Evolutionary conservation across 768 basidiomycete species (phyloP), one percentile per base, ranked within the genome.

Genomic region (Sarcodon sp.): DNA sequence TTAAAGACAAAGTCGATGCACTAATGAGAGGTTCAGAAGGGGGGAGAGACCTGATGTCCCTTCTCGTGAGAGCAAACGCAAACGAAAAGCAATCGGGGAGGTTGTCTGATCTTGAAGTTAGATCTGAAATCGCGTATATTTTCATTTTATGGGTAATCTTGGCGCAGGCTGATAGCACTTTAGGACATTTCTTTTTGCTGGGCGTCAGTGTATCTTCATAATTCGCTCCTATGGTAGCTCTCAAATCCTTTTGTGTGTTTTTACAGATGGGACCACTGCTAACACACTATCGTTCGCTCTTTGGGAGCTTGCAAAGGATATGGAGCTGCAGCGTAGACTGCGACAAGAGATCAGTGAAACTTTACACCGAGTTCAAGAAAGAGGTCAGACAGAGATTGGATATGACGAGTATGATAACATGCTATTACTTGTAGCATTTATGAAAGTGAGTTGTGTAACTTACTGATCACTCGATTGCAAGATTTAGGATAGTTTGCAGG

Each of bases 21-120:
- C 8, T 41, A 27, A 41, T 7, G 39, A 41, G 27, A 41, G 7
- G 13, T 13, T 41, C 27, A 7, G 39, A 41, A 13, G 39, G 13
- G 6, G 39, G 39, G 13, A 41, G 27, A 27, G 39, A 41, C 13
- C 11, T 41, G 7, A 1, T 41, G 39, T 41, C 39, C 8, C 39
- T 41, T 12, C 49, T 53, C 76, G 76, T 77, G 39, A 69, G 71
- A 54, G 76, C 77, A 9, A 79, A 80, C 57, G 66, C 68, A 8
- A 67, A 73, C 2, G 70, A 76, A 53, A 61, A 73, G 44, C 60
- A 62, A 27, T 61, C 59, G 35, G 60, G 61, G 6, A 65, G 64
- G 49, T 59, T 81, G 37, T 51, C 44, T 33, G 57, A 62, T 33
- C 50, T 55, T 13, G 60, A 63, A 49, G 58, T 61, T 44, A 44